Evolutionary conservation across 2,329 filamentous ascomycete genomes (phyloP).

Genomic region (Lasiodiplodia sp.): DNA sequence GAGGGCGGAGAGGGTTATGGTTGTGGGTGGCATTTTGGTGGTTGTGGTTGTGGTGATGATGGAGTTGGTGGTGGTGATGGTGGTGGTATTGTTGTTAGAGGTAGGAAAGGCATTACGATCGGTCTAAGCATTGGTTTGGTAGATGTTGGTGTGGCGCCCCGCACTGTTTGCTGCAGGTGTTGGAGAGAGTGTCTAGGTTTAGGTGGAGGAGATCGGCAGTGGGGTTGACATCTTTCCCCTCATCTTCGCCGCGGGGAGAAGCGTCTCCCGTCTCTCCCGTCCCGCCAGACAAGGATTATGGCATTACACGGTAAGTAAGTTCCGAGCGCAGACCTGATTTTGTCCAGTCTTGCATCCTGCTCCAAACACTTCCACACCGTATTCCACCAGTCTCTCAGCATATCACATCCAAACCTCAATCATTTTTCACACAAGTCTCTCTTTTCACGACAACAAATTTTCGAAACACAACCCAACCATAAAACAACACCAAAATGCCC

Average conservation of each 20-base stretch:
- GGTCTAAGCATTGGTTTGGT: background rate
- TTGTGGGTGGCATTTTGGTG: background rate
- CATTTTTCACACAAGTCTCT: background rate
- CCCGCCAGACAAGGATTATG: background rate
- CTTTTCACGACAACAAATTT: background rate
- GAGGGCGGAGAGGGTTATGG: conserved; percentile 41
- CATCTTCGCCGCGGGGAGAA: background rate
- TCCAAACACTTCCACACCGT: background rate
- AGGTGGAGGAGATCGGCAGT: conserved; percentile 3
- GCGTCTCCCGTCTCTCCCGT: background rate
- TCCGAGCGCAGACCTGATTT: background rate
- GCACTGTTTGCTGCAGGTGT: background rate
- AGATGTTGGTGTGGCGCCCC: background rate
- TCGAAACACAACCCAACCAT: background rate
- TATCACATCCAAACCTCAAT: background rate
- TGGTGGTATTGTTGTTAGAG: background rate
- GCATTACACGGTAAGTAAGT: background rate
- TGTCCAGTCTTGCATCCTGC: background rate
- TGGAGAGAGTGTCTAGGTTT: conserved; percentile 4
- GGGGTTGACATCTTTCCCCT: conserved; percentile 3
- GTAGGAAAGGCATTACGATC: background rate
- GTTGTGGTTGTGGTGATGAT: background rate
- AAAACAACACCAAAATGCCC: conserved; percentile 32
- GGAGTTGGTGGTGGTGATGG: background rate
- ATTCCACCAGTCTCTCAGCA: background rate